Conservation (phyloP, 441 rosid species). For the Populus trichocarpa region DNA sequence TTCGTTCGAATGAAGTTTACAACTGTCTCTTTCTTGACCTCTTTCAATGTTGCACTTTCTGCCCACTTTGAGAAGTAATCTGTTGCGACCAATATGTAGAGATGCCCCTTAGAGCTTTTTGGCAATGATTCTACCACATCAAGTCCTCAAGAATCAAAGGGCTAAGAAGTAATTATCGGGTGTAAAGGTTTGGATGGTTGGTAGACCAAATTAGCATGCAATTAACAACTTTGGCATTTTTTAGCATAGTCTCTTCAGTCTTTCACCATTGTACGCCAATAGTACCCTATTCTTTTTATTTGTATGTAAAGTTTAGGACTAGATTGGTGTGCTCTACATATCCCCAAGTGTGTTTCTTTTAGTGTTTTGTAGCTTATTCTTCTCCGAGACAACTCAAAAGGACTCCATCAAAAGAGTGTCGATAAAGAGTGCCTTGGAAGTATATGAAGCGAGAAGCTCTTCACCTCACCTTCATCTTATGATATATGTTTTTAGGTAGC, state of each 20-base stretch:
- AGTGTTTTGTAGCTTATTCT: not conserved
- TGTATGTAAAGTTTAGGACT: not conserved
- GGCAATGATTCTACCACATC: not conserved
- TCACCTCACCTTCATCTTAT: not conserved
- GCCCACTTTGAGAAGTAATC: no score
- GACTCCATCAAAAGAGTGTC: not conserved
- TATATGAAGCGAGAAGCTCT: not conserved
- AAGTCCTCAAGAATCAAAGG: constrained; percentile 5
- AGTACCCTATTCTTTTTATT: constrained; percentile 11
- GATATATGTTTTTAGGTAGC: not conserved
- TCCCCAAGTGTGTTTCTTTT: not conserved
- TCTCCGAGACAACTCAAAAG: not conserved
- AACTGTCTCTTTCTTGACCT: not conserved
- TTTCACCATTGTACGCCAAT: not conserved
- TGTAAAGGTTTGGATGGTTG: not conserved
- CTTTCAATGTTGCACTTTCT: no score
- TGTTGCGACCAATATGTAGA: not conserved
- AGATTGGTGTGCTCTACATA: not conserved
- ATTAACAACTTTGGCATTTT: not conserved
- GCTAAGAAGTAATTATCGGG: not conserved
- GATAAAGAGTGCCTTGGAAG: not conserved
- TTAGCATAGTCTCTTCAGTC: not conserved
- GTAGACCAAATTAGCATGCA: not conserved
- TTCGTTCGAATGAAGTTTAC: not conserved
- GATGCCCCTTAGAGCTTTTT: not conserved